Conservation (phyloP, 2,329 filamentous ascomycete genomes). For the Acrocalymma vagum region DNA sequence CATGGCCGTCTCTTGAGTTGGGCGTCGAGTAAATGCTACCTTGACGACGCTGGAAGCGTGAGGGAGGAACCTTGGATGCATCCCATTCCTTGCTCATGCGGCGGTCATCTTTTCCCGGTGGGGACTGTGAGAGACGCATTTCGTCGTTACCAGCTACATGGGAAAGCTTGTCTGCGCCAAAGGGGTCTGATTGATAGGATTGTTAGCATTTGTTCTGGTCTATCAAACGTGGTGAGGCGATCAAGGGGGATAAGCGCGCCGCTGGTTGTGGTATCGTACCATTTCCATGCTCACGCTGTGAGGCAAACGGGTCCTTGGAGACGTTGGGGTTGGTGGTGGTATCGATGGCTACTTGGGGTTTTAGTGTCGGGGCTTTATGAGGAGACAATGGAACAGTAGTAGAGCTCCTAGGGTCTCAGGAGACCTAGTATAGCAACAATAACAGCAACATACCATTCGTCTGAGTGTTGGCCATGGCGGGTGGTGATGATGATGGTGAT, state of each 20-base stretch:
- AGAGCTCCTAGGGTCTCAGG: neutral
- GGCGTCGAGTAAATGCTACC: slow-evolving; percentile 75
- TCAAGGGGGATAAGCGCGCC: too few species aligned
- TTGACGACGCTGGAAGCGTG: slow-evolving; percentile 74
- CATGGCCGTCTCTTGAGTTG: slow-evolving; percentile 69
- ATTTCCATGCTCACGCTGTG: slow-evolving; percentile 24
- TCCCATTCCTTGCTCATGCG: slow-evolving; percentile 57
- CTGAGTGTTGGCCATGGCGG: too few species aligned
- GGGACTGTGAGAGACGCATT: slow-evolving; percentile 23
- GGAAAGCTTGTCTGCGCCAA: slow-evolving; percentile 28
- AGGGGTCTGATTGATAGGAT: slow-evolving; percentile 25
- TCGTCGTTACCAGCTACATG: slow-evolving; percentile 29
- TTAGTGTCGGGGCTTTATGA: slow-evolving; percentile 1
- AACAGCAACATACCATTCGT: slow-evolving; percentile 24
- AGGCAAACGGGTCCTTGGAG: slow-evolving; percentile 29
- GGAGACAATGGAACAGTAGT: neutral
- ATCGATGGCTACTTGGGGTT: slow-evolving; percentile 20
- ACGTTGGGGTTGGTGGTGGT: slow-evolving; percentile 23
- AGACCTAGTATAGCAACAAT: too few species aligned
- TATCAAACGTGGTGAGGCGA: too few species aligned
- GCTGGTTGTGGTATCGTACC: slow-evolving; percentile 9
- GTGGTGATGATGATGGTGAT: too few species aligned
- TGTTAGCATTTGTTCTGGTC: slow-evolving; percentile 2
- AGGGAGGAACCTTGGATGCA: slow-evolving; percentile 72
- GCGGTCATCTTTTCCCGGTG: slow-evolving; percentile 30